These are phyloP conservation scores for Dictyostelium firmibasis DNA, from an alignment of 78 protist genomes.

Conservation along the genomic window DNA sequence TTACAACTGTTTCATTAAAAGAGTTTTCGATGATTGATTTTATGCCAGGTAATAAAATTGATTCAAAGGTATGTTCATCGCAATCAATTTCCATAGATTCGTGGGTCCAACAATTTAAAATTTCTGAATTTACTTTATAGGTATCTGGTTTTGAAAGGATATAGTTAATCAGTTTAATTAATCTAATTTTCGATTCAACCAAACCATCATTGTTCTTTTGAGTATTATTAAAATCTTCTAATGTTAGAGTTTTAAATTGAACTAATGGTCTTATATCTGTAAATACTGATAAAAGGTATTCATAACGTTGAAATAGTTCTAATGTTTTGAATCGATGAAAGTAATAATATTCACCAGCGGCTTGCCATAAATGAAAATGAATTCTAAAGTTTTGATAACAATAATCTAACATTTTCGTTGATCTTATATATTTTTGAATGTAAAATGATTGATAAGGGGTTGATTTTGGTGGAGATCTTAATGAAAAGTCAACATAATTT, in stretches of 20 bases:
- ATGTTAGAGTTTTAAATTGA: neutral
- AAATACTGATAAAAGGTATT: neutral
- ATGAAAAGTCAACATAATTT: neutral
- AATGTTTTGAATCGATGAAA: neutral
- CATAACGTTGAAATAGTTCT: neutral
- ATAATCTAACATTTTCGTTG: neutral
- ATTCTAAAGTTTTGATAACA: neutral
- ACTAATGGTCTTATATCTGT: neutral
- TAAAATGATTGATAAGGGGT: neutral
- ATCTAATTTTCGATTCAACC: neutral
- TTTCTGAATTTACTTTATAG: neutral
- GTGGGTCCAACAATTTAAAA: neutral
- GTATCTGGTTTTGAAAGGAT: neutral
- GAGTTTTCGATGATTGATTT: neutral
- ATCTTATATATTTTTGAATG: neutral
- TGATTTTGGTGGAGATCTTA: neutral
- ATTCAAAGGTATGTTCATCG: neutral
- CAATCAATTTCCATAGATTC: neutral
- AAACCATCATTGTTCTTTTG: neutral
- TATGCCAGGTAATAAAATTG: neutral
- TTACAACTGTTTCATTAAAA: neutral
- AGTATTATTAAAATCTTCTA: neutral
- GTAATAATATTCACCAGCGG: neutral
- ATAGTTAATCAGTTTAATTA: neutral
- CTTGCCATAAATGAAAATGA: neutral